Conservation (phyloP, 129 eudicot genomes). For the Flaveria sonorensis region DNA sequence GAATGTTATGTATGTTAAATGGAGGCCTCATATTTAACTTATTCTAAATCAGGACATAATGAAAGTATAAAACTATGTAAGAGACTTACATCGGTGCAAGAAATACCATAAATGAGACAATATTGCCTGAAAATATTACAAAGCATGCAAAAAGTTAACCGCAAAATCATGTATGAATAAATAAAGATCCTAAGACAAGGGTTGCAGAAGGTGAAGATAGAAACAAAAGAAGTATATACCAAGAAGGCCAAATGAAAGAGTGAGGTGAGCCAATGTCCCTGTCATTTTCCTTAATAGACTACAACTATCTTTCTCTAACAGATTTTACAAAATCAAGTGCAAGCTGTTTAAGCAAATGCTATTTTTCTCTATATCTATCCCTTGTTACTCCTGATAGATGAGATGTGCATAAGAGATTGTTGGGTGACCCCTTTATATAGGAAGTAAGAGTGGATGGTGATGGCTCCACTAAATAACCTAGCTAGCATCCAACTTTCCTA, state of each 20-base stretch:
- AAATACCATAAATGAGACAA: conserved; percentile 63
- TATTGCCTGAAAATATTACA: conserved; percentile 38
- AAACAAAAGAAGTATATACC: conserved; percentile 15
- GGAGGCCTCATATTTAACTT: not conserved
- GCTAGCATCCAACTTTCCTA: no score
- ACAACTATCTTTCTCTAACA: not conserved
- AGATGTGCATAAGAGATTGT: conserved; percentile 19
- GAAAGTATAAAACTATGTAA: no score
- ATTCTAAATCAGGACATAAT: not conserved
- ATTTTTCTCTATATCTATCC: not conserved
- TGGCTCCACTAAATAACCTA: conserved; percentile 15
- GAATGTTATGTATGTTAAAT: conserved; percentile 4
- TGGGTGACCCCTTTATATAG: conserved; percentile 50
- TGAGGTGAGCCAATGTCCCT: conserved; percentile 32
- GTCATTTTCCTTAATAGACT: conserved; percentile 14
- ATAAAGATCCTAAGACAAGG: not conserved
- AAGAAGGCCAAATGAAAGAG: conserved; percentile 44
- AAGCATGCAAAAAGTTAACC: not conserved
- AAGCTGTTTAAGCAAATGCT: no score
- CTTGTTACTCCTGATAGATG: conserved; percentile 11
- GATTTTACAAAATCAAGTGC: not conserved
- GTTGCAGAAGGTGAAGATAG: not conserved
- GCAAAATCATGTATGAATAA: not conserved
- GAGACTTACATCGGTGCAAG: conserved; percentile 64
- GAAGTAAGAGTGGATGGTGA: conserved; percentile 3